Evolutionary conservation across 2,329 filamentous ascomycete genomes (phyloP), one percentile per base, ranked within the genome.

Genomic region (Neurospora crassa): DNA sequence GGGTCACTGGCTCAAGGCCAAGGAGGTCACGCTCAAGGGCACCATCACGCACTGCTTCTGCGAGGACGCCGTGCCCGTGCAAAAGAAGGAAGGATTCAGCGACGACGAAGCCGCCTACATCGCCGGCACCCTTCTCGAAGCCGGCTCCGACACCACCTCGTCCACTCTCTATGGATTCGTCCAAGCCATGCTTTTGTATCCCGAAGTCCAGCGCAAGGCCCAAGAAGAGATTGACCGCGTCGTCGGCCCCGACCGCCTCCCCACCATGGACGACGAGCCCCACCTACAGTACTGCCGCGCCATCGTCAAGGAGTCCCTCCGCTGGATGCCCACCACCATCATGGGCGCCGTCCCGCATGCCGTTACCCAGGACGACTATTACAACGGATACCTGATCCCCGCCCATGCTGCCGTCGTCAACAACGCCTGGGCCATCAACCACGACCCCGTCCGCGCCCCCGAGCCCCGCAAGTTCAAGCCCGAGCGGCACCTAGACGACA

Each of bases 381-480:
- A 84, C 73, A 77, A 82, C 10, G 84, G 83, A 5, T 81, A 81
- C 70, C 78, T 79, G 40, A 83, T 88, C 67, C 85, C 85, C 12
- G 82, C 82, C 71, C 81, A 81, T 7, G 78, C 84, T 0, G 80
- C 77, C 1, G 76, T 87, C 5, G 75, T 86, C 20, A 77, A 81
- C 70, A 85, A 85, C 67, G 76, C 79, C n/a, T 84, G 82, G 80
- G 71, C 74, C 6, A 82, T 87, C 40, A 79, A 85, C 73, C 83
- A 82, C 76, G 85, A 88, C 72, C 78, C 80, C 1, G 74, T 78
- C 1, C 79, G 82, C 2, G 79, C 82, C 73, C 74, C 79, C 0
- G 77, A 84, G 24, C 84, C 84, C 0, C 75, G 79, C 2, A 73
- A 69, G 2, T 86, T 86, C 73, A 75, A 84, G 68, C 84, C 84